These are phyloP conservation scores for Lecanoromycetidae sp. DNA, from an alignment of 2,329 filamentous ascomycete species.

Conservation along the genomic window DNA sequence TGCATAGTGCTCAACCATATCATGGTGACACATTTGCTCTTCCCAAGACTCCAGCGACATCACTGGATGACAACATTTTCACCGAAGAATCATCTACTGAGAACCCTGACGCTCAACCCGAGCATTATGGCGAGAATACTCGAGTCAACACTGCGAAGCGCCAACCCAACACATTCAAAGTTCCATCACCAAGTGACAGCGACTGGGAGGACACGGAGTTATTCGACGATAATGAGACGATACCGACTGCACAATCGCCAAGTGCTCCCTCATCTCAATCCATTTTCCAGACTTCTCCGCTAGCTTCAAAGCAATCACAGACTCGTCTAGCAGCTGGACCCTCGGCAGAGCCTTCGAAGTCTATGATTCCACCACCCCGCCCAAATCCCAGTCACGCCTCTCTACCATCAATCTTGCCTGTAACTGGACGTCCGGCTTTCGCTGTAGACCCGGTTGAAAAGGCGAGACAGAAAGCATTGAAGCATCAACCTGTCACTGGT, in stretches of 20 bases:
- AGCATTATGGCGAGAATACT: background rate
- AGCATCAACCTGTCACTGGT: slow-evolving; percentile 33
- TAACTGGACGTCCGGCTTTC: slow-evolving; percentile 1
- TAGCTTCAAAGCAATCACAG: background rate
- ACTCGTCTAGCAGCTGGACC: background rate
- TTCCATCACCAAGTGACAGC: slow-evolving; percentile 4
- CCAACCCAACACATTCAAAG: slow-evolving; percentile 4
- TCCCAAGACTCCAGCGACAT: background rate
- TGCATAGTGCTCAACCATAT: slow-evolving; percentile 8
- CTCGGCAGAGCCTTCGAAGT: background rate
- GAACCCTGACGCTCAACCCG: background rate
- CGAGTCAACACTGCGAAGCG: background rate
- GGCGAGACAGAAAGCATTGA: slow-evolving; percentile 28
- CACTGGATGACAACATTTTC: background rate
- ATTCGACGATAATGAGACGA: background rate
- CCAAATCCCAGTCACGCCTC: background rate
- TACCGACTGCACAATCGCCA: background rate
- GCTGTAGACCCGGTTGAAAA: slow-evolving; percentile 26
- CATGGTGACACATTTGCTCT: background rate
- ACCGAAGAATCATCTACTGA: background rate
- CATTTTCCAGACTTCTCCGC: background rate
- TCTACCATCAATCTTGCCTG: background rate
- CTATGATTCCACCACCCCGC: background rate
- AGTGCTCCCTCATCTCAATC: background rate
- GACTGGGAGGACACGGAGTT: background rate